A percentile compares a stretch with the other conserved stretches of the same genome.
Evolutionary conservation across 768 basidiomycete genomes (phyloP).

Genomic region (Lentinula aciculospora): DNA sequence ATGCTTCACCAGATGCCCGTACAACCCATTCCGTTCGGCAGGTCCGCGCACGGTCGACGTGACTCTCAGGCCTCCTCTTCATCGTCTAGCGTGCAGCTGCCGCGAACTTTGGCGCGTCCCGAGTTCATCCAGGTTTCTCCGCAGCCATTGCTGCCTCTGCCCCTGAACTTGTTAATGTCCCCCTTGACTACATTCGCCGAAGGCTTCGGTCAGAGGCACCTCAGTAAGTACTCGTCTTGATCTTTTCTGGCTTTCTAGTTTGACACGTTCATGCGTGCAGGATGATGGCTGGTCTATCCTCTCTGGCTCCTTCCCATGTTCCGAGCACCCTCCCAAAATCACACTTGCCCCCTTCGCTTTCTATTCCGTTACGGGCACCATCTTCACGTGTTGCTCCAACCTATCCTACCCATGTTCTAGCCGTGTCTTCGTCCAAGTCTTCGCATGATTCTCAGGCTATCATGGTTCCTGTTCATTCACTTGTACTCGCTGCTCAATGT

Average conservation of each 20-base stretch:
- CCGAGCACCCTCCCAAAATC: slow-evolving; percentile 64
- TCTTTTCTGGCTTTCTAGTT: slow-evolving; percentile 11
- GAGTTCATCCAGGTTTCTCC: slow-evolving; percentile 49
- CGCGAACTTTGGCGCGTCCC: slow-evolving; percentile 65
- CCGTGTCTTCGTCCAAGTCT: slow-evolving; percentile 45
- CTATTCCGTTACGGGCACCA: slow-evolving; percentile 32
- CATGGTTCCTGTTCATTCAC: slow-evolving; percentile 57
- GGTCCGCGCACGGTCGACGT: slow-evolving; percentile 29
- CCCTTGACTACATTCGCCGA: slow-evolving; percentile 64
- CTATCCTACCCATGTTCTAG: slow-evolving; percentile 52
- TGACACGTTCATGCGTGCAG: slow-evolving; percentile 25
- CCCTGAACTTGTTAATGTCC: slow-evolving; percentile 60
- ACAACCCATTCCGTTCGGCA: slow-evolving; percentile 34
- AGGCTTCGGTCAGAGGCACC: slow-evolving; percentile 43
- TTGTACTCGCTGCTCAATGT: slow-evolving; percentile 59
- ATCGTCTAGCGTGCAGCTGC: slow-evolving; percentile 48
- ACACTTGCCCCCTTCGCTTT: slow-evolving; percentile 56
- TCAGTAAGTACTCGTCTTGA: slow-evolving; percentile 27
- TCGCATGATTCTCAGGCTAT: slow-evolving; percentile 34
- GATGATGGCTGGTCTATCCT: slow-evolving; percentile 49
- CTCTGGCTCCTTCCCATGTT: slow-evolving; percentile 46
- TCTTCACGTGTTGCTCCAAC: slow-evolving; percentile 22
- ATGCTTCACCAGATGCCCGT: slow-evolving; percentile 34
- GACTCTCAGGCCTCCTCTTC: slow-evolving; percentile 19
- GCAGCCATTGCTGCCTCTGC: slow-evolving; percentile 59